Evolutionary conservation across 2,329 filamentous ascomycete species (phyloP).

Genomic region (Colletotrichum sp.): DNA sequence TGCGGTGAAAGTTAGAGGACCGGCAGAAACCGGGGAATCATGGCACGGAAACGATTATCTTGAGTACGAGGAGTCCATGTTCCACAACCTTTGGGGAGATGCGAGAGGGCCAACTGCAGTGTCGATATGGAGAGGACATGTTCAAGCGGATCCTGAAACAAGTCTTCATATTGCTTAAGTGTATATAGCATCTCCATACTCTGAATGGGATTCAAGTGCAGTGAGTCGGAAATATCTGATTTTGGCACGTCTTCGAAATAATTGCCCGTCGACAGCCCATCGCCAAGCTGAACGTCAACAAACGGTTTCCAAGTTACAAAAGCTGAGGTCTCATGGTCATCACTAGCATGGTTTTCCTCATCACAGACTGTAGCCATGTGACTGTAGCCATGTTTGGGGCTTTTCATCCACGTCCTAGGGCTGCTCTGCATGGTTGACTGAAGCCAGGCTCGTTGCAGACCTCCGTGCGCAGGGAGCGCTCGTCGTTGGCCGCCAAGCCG

Average conservation of each 20-base stretch:
- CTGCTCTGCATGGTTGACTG: neutral
- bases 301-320: neutral
- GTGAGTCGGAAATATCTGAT: neutral
- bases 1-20: neutral
- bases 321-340: neutral
- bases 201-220: neutral
- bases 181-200: neutral
- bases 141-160: neutral
- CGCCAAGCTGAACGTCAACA: neutral
- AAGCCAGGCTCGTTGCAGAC: neutral
- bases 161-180: neutral
- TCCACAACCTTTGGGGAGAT: neutral
- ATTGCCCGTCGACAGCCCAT: neutral
- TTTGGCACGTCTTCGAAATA: neutral
- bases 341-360: neutral
- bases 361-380: neutral
- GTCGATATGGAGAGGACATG: neutral
- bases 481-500: neutral
- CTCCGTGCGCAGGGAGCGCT: neutral
- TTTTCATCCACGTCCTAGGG: neutral
- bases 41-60: neutral
- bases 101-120: neutral
- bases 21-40: neutral
- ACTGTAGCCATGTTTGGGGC: neutral
- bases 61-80: neutral